A percentile compares a stretch with the other conserved stretches of the same genome.
Evolutionary conservation across 2,329 filamentous ascomycete species (phyloP).

Genomic region (Colletotrichum abscissum): DNA sequence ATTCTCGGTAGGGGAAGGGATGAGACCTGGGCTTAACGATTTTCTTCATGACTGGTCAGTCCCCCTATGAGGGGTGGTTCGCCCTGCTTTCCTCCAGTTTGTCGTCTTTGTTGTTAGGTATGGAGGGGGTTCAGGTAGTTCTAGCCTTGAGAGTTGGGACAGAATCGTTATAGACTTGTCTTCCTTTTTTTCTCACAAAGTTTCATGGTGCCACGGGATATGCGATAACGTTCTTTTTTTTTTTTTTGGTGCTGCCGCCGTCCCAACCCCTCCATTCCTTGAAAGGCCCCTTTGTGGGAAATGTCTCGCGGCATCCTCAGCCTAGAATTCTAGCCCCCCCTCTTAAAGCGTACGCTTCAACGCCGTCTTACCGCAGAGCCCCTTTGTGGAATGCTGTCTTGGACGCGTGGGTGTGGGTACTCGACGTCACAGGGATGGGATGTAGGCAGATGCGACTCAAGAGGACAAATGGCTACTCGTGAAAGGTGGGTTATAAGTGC

Average conservation of each 20-base stretch:
- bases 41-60: conserved; percentile 21
- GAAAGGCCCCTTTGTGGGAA: neutral
- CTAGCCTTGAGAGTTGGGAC: conserved; percentile 22
- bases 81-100: conserved; percentile 11
- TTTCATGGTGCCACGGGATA: neutral
- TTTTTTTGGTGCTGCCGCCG: neutral
- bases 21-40: conserved; percentile 14
- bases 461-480: conserved; percentile 18
- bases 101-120: conserved; percentile 27
- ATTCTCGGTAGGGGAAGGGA: conserved; percentile 15
- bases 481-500: conserved; percentile 7
- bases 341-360: neutral
- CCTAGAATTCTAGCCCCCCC: neutral
- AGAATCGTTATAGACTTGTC: conserved; percentile 34
- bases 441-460: conserved; percentile 4
- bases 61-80: conserved; percentile 23
- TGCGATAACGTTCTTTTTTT: neutral
- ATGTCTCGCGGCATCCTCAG: neutral
- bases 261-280: neutral
- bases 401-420: neutral
- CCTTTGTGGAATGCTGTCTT: neutral
- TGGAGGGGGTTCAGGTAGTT: conserved; percentile 24
- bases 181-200: neutral
- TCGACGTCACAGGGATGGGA: conserved; percentile 25
- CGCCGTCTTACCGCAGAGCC: neutral